Evolutionary conservation across 768 basidiomycete genomes (phyloP), one percentile per base, ranked within the genome.

Genomic region (Suillus variegatus): DNA sequence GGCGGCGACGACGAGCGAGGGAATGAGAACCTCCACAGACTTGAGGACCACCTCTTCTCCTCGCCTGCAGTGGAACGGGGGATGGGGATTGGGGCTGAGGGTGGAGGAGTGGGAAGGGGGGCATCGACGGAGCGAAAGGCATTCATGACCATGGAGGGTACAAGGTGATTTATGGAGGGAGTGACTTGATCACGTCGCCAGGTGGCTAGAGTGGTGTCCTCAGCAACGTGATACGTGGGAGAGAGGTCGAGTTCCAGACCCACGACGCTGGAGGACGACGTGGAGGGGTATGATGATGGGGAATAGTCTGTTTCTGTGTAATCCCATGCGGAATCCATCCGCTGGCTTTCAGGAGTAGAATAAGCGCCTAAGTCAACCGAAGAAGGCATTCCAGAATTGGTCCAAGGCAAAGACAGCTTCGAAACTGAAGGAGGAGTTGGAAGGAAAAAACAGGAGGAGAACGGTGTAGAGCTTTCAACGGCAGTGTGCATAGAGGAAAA

Each of bases 401-500:
- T 72, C 75, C 76, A 76, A 35, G 75, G 72, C 7, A 76, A 66
- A 38, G 79, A 80, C 36, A 74, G 68, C 69, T 77, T 78, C 22
- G 81, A 79, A 18, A 77, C 66, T 20, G 81, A 80, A 44, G 78
- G 73, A 3, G 84, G 79, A 44, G 82, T 83, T 62, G 79, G 78
- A 62, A 86, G 76, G 69, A 83, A 87, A 68, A 84, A 87, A 63
- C 85, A 83, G 1, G 86, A 86, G 20, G 84, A 82, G 69, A 85
- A 87, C 14, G 83, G 81, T 62, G 85, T 87, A 63, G 85, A 83
- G 41, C 71, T 74, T 75, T 91, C 90, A 57, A 90, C 85, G 46
- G 90, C 90, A 22, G 90, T 92, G 65, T 89, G 89, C 89, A 92
- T 90, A 35, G 89, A 89, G 40, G 88, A 87, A 20, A 80, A 78